phyloP scores from a whole-genome alignment of 805 yeast species.

The Wickerhamiella australiensis region DNA sequence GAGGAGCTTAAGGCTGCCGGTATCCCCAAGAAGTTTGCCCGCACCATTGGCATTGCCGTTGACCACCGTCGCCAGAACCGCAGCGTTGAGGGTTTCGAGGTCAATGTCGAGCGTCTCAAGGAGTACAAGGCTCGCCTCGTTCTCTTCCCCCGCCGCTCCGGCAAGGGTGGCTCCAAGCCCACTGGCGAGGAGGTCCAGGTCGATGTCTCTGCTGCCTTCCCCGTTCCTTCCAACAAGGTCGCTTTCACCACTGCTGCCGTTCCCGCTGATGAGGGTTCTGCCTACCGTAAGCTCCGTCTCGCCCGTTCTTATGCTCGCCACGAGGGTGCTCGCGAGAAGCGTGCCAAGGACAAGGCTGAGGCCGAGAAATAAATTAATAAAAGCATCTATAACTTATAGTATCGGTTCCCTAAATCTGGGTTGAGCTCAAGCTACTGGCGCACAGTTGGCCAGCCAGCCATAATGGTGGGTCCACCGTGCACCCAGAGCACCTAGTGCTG shows the following conservation, averaged over 20 bases:
- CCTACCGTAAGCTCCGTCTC: constrained; percentile 88
- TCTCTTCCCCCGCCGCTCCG: constrained; percentile 85
- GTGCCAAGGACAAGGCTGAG: constrained; percentile 94
- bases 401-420: constrained; percentile 5
- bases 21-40: constrained; percentile 84
- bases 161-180: constrained; percentile 45
- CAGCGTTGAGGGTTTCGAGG: constrained; percentile 87
- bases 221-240: constrained; percentile 66
- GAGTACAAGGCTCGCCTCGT: constrained; percentile 94
- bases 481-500: too few relatives aligned
- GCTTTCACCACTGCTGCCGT: constrained; percentile 85
- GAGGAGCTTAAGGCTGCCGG: constrained; percentile 98
- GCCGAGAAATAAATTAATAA: constrained; percentile 55
- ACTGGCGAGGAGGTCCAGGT: constrained; percentile 52
- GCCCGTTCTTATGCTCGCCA: constrained; percentile 91
- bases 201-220: constrained; percentile 67
- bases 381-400: constrained; percentile 5
- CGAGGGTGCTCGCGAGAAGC: constrained; percentile 95
- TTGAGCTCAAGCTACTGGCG: too few relatives aligned
- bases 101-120: constrained; percentile 90
- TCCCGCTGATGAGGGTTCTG: constrained; percentile 54
- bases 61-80: constrained; percentile 99
- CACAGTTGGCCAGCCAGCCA: too few relatives aligned
- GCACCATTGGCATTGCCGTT: constrained; percentile 96
- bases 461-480: too few relatives aligned